A percentile compares a stretch with the other conserved stretches of the same genome.
phyloP scores from a whole-genome alignment of 345 rosid genomes.

The Salix arbutifolia region DNA sequence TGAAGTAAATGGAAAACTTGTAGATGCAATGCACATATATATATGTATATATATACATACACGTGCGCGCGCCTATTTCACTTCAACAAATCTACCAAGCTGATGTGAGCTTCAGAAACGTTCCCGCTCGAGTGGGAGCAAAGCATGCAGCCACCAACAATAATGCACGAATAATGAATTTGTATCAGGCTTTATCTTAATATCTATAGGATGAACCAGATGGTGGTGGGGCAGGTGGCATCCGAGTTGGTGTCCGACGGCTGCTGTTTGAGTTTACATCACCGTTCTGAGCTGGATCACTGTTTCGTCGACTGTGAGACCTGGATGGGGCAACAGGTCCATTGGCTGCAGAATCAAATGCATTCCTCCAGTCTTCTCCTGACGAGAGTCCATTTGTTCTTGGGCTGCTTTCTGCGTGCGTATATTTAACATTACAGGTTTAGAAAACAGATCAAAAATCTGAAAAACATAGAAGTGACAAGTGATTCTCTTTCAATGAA shows the following conservation, averaged over 20 bases:
- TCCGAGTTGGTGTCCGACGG: constrained; percentile 71
- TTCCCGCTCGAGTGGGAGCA: not conserved
- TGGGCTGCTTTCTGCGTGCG: constrained; percentile 85
- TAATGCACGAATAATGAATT: constrained; percentile 23
- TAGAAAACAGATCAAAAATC: not conserved
- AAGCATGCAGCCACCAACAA: not conserved
- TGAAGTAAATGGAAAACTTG: constrained; percentile 1
- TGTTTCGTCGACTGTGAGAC: constrained; percentile 57
- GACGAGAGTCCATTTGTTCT: constrained; percentile 45
- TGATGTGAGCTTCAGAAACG: constrained; percentile 11
- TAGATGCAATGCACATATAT: constrained; percentile 15
- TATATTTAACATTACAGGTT: not conserved
- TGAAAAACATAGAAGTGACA: not conserved
- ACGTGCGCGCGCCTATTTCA: constrained; percentile 1
- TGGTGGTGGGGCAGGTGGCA: constrained; percentile 88
- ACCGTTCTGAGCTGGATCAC: constrained; percentile 55
- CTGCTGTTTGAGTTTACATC: constrained; percentile 55
- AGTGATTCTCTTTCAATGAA: not conserved
- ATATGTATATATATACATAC: too few relatives aligned
- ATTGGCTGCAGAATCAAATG: constrained; percentile 82
- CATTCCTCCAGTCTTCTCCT: constrained; percentile 96
- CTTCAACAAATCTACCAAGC: constrained; percentile 9
- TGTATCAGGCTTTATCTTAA: constrained; percentile 4
- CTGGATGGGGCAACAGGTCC: constrained; percentile 48
- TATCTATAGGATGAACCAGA: constrained; percentile 33